Evolutionary conservation across 208 protist species (phyloP).

Genomic region (Balamuthia mandrillaris): DNA sequence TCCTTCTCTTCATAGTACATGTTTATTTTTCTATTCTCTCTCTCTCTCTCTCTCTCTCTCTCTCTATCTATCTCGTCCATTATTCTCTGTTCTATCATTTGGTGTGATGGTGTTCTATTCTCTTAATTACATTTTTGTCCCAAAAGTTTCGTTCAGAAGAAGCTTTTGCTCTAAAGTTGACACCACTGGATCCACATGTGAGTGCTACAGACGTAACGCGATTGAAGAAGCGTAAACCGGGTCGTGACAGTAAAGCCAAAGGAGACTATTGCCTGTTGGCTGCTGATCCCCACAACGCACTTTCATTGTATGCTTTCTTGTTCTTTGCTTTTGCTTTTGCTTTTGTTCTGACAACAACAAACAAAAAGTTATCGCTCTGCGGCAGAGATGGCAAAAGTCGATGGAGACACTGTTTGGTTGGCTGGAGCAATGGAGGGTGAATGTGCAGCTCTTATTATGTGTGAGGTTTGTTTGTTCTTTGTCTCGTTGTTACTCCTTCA

Average conservation of each 20-base stretch:
- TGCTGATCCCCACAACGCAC: neutral
- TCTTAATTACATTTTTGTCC: no score
- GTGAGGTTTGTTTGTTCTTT: no score
- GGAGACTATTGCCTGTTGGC: conserved; percentile 26
- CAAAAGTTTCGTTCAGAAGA: no score
- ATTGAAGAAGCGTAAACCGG: conserved; percentile 19
- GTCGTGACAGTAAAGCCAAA: neutral
- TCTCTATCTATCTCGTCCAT: neutral
- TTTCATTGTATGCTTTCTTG: neutral
- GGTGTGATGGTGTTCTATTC: no score
- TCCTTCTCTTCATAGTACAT: neutral
- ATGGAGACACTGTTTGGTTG: conserved; percentile 1
- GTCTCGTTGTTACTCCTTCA: no score
- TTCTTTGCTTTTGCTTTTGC: neutral
- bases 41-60: neutral
- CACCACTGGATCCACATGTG: neutral
- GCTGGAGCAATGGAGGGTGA: conserved; percentile 4
- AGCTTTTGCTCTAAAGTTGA: no score
- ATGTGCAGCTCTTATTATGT: neutral
- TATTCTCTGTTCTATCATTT: no score
- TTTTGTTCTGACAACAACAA: neutral
- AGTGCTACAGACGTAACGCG: neutral
- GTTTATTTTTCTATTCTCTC: neutral
- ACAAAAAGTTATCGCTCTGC: neutral
- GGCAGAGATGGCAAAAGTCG: neutral